Percentiles rank a stretch among this genome's conserved stretches.
These are phyloP conservation scores for Raffaelea deltoideospora DNA, from an alignment of 2,329 filamentous ascomycete species.

Conservation along the genomic window DNA sequence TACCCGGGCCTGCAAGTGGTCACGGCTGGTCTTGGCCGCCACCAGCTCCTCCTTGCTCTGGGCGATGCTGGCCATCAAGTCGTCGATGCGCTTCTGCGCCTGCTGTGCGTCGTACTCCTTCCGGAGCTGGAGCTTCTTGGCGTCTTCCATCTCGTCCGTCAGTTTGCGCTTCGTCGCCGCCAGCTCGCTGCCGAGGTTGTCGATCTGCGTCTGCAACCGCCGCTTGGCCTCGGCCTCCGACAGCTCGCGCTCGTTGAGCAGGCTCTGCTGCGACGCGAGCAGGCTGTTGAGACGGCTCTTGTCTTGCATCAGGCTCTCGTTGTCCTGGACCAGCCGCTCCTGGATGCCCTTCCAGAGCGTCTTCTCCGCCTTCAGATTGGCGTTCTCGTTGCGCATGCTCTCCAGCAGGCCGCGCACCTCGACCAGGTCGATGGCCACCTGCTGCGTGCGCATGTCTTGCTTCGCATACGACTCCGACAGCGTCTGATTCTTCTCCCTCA, in stretches of 20 bases:
- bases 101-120: constrained; percentile 87
- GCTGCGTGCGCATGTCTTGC: constrained; percentile 79
- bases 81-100: constrained; percentile 80
- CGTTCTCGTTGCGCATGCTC: constrained; percentile 76
- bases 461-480: constrained; percentile 74
- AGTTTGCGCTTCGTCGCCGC: constrained; percentile 68
- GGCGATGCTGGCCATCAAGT: constrained; percentile 66
- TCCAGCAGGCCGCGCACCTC: constrained; percentile 71
- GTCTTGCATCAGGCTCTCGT: constrained; percentile 71
- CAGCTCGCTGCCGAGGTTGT: constrained; percentile 67
- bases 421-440: constrained; percentile 83
- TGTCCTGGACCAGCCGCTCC: constrained; percentile 74
- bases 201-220: constrained; percentile 62
- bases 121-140: constrained; percentile 65
- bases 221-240: constrained; percentile 69
- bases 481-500: constrained; percentile 67
- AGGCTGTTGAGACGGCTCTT: constrained; percentile 70
- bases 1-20: constrained; percentile 77
- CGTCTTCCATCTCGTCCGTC: constrained; percentile 67
- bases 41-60: constrained; percentile 77
- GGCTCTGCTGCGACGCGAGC: constrained; percentile 68
- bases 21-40: constrained; percentile 69
- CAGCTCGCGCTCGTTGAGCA: constrained; percentile 85
- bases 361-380: constrained; percentile 90
- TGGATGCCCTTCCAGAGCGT: constrained; percentile 91